A percentile compares a stretch with the other conserved stretches of the same genome.
phyloP scores from a whole-genome alignment of 768 basidiomycete species.

The Mycena galericulata region DNA sequence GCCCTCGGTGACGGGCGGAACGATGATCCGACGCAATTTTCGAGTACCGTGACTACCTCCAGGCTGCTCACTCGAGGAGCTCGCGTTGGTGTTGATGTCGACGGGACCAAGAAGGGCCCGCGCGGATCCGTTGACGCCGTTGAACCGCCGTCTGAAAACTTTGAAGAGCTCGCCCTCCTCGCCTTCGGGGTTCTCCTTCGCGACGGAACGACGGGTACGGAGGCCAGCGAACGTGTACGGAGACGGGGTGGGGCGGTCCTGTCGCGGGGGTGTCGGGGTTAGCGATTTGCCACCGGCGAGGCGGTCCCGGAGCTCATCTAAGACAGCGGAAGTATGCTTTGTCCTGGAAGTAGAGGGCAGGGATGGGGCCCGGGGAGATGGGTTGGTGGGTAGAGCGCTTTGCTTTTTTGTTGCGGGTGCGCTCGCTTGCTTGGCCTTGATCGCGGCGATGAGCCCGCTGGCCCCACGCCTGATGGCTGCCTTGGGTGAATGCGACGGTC shows the following conservation, averaged over 20 bases:
- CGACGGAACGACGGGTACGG: neutral
- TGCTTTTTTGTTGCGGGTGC: too few species aligned
- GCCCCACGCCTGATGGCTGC: neutral
- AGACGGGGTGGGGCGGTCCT: neutral
- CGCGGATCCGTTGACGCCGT: neutral
- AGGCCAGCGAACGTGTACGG: neutral
- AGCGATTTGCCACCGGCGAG: neutral
- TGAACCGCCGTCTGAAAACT: neutral
- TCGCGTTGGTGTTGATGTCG: neutral
- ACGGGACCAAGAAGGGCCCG: neutral
- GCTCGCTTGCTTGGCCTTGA: neutral
- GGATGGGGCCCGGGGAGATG: too few species aligned
- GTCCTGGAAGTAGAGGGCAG: neutral
- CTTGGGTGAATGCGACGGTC: neutral
- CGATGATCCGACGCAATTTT: neutral
- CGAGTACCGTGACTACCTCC: neutral
- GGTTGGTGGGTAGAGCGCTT: neutral
- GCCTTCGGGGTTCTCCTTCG: neutral
- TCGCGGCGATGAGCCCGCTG: neutral
- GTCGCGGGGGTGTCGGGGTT: neutral
- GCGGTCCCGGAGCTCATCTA: neutral
- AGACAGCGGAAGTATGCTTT: neutral
- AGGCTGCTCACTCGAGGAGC: neutral
- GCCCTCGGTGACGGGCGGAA: constrained; percentile 1
- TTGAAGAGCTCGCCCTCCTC: constrained; percentile 4